These are phyloP conservation scores for Ophiostoma triangulosporum DNA, from an alignment of 2,329 filamentous ascomycete genomes.

Conservation along the genomic window DNA sequence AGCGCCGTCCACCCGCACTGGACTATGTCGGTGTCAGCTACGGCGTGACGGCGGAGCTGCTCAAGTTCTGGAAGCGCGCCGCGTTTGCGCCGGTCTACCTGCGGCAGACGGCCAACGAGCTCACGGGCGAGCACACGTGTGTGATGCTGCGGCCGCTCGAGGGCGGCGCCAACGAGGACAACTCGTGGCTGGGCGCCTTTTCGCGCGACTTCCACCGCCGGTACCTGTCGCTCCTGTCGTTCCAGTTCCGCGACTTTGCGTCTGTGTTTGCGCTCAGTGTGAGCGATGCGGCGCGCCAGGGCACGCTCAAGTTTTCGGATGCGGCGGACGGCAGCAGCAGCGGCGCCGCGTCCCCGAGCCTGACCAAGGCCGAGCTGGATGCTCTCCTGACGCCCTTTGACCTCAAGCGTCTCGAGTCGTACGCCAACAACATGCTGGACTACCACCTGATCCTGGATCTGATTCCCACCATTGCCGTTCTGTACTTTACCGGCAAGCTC, in stretches of 20 bases:
- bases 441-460: constrained; percentile 96
- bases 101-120: constrained; percentile 83
- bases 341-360: constrained; percentile 20
- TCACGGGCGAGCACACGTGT: constrained; percentile 94
- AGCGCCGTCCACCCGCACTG: constrained; percentile 64
- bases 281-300: constrained; percentile 72
- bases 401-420: constrained; percentile 85
- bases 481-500: constrained; percentile 76
- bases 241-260: constrained; percentile 77
- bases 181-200: constrained; percentile 80
- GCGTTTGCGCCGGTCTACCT: constrained; percentile 83
- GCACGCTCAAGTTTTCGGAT: constrained; percentile 23
- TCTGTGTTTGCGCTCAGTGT: constrained; percentile 71
- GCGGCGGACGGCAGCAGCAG: constrained; percentile 39
- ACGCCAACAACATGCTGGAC: constrained; percentile 93
- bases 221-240: constrained; percentile 82
- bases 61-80: constrained; percentile 93
- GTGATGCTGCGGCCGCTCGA: constrained; percentile 81
- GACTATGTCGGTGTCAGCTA: constrained; percentile 96
- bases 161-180: constrained; percentile 44
- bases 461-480: constrained; percentile 63
- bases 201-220: constrained; percentile 85
- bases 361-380: constrained; percentile 69
- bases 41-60: constrained; percentile 71
- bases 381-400: constrained; percentile 75